Evolutionary conservation across 202 grass and related monocot species (phyloP).

Genomic region (Setaria viridis): DNA sequence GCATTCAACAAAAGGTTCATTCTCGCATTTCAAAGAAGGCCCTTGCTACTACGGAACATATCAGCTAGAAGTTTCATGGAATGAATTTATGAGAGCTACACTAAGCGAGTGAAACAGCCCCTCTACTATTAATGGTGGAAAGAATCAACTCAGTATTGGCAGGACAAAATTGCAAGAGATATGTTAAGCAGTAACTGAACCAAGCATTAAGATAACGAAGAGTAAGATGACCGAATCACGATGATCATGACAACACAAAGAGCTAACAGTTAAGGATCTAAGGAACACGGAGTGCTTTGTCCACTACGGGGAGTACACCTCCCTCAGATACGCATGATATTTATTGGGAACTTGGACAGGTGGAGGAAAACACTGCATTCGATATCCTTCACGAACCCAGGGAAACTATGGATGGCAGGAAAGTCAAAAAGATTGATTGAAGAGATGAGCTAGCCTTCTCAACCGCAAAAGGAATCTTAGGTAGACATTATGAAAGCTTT

Average conservation of each 20-base stretch:
- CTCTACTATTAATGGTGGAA: slow-evolving; percentile 12
- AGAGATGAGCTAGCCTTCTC: slow-evolving; percentile 28
- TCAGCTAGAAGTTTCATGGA: slow-evolving; percentile 25
- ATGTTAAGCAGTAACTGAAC: slow-evolving; percentile 35
- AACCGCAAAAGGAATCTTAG: slow-evolving; percentile 51
- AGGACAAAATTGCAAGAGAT: slow-evolving; percentile 24
- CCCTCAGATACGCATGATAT: slow-evolving; percentile 37
- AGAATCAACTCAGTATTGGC: slow-evolving; percentile 2
- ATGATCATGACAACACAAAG: slow-evolving; percentile 44
- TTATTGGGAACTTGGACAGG: slow-evolving; percentile 31
- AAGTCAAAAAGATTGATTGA: slow-evolving; percentile 36
- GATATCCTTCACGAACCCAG: slow-evolving; percentile 24
- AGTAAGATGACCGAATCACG: slow-evolving; percentile 38
- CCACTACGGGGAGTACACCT: slow-evolving; percentile 17
- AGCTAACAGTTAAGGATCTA: slow-evolving; percentile 40
- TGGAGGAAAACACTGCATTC: slow-evolving; percentile 21
- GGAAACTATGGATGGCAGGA: slow-evolving; percentile 37
- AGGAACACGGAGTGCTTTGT: slow-evolving; percentile 46
- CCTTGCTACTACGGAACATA: neutral
- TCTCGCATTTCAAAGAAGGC: neutral
- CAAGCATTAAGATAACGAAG: slow-evolving; percentile 21
- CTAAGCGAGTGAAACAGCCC: slow-evolving; percentile 17
- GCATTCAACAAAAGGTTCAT: neutral
- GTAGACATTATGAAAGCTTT: slow-evolving; percentile 95
- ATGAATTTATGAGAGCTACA: slow-evolving; percentile 6